Evolutionary conservation across 352 stramenopile genomes (phyloP), one percentile per base, ranked within the genome.

Genomic region (Hyaloperonospora arabidopsidis): DNA sequence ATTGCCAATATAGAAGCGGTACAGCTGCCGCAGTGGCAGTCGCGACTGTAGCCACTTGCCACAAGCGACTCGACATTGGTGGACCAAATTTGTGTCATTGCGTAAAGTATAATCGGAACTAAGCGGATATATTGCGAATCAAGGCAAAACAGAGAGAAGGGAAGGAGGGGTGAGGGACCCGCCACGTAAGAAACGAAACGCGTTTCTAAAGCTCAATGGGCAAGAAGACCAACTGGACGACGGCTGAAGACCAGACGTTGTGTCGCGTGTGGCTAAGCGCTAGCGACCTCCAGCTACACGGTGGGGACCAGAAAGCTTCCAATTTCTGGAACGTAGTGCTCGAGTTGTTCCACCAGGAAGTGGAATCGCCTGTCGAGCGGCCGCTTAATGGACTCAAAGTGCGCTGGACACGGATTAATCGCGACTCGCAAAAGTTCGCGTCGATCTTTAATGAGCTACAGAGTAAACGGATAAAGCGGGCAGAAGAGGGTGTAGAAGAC

Each of bases 191-290:
- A 57, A 57, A 63, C 34, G 7, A 51, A 50, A 52, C 45, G 45
- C 52, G 67, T 84, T 82, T 84, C 68, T 80, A 79, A 76, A 71
- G 19, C 40, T 36, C 43, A 41, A 87, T 90, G 79, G 79, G 79
- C 45, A 90, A 87, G 74, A 90, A 90, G 67, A 85, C 76, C 32
- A 90, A 90, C 52, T 88, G 79, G 77, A 79, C 68, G 1, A 36
- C 67, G 28, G 49, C 64, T 11, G 79, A 90, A 57, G 76, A 90
- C 45, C 68, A 79, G 65, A 67, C 74, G 50, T 70, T 90, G 23
- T 88, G 77, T 46, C 79, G 76, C 46, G 75, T 76, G 45, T 90
- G 79, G 79, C 63, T 87, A 34, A 73, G 59, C 38, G 77, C 77
- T 44, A 81, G 63, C 59, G 75, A 87, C 13, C 48, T 74, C 47